Conservation (phyloP, 805 yeast genomes). For the Tetrapisispora namnaoensis region DNA sequence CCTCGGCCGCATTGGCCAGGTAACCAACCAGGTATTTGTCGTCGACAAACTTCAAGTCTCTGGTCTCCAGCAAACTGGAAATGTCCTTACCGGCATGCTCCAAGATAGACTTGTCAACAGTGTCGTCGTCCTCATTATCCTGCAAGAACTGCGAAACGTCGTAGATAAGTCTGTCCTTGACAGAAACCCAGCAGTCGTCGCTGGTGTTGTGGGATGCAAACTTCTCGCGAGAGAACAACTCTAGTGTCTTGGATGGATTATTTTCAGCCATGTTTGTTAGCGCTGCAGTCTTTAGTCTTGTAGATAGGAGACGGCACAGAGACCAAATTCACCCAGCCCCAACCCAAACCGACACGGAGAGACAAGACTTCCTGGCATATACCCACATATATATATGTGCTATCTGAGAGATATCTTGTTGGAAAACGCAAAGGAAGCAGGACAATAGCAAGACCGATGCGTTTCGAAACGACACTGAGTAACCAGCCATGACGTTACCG, state of each 20-base stretch:
- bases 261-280: neutral
- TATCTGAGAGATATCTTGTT: too few relatives aligned
- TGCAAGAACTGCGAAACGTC: slow-evolving; percentile 52
- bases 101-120: slow-evolving; percentile 35
- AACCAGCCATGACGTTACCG: too few relatives aligned
- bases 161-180: slow-evolving; percentile 71
- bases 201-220: slow-evolving; percentile 44
- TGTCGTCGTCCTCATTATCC: slow-evolving; percentile 61
- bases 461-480: too few relatives aligned
- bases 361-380: too few relatives aligned
- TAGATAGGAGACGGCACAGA: too few relatives aligned
- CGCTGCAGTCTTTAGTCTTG: neutral
- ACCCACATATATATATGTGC: too few relatives aligned
- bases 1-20: slow-evolving; percentile 75
- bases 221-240: slow-evolving; percentile 47
- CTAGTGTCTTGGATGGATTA: slow-evolving; percentile 34
- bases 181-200: slow-evolving; percentile 69
- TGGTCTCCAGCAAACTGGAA: slow-evolving; percentile 43
- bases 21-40: slow-evolving; percentile 75
- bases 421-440: too few relatives aligned
- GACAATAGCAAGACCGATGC: too few relatives aligned
- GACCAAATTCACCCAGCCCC: too few relatives aligned
- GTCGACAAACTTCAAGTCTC: slow-evolving; percentile 47
- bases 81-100: slow-evolving; percentile 77
- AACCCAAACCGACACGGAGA: too few relatives aligned